phyloP scores from a whole-genome alignment of 108 stramenopile genomes.

The Pseudonitzschia multiseries region DNA sequence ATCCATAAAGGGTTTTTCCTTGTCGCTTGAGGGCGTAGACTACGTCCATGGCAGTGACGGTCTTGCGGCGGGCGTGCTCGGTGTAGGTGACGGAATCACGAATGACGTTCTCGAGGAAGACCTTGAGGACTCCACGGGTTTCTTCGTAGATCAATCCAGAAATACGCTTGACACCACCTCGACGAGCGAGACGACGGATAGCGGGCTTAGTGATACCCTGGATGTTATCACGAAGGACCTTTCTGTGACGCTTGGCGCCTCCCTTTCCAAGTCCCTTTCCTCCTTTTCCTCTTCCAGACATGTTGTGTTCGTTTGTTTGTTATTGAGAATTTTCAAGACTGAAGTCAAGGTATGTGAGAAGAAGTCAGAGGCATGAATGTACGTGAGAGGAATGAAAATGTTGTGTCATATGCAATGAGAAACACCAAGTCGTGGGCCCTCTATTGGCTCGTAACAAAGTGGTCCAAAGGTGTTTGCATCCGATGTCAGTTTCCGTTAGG shows the following conservation, averaged over 20 bases:
- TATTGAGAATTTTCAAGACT: not conserved
- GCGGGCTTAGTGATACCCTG: slow-evolving; percentile 99
- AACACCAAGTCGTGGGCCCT: too few relatives aligned
- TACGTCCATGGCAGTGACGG: slow-evolving; percentile 93
- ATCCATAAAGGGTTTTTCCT: slow-evolving; percentile 96
- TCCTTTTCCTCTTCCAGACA: slow-evolving; percentile 84
- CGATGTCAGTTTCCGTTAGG: not conserved
- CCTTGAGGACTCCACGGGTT: slow-evolving; percentile 92
- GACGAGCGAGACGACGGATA: slow-evolving; percentile 98
- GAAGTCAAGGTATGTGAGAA: not conserved
- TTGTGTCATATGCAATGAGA: too few relatives aligned
- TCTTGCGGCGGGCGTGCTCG: slow-evolving; percentile 92
- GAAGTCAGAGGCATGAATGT: not conserved
- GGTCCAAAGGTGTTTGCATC: not conserved
- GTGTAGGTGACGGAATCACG: slow-evolving; percentile 91
- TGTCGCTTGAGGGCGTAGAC: slow-evolving; percentile 97
- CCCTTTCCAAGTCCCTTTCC: slow-evolving; percentile 90
- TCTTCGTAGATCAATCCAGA: slow-evolving; percentile 99
- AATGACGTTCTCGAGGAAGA: slow-evolving; percentile 88
- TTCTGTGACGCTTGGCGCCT: slow-evolving; percentile 91
- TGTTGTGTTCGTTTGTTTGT: slow-evolving; percentile 22
- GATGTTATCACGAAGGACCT: slow-evolving; percentile 97
- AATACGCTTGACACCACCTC: slow-evolving; percentile 99
- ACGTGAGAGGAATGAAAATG: not conserved
- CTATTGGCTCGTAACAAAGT: too few relatives aligned